Base-by-base conservation (phyloP, 2,329 filamentous ascomycete species). In the Aspergillus eucalypticola region DNA sequence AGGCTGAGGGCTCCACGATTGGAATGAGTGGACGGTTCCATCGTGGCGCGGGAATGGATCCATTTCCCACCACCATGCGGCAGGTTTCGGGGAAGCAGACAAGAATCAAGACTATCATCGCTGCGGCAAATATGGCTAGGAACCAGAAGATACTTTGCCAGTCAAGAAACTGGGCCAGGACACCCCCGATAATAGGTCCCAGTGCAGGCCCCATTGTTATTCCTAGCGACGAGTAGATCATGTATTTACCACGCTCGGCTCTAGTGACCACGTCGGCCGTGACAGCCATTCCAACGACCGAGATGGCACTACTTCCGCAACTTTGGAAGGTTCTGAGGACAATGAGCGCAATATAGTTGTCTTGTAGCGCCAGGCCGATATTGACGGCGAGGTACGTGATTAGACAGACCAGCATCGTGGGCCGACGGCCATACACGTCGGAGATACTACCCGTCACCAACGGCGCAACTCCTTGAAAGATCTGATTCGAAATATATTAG, bases 71-170 rank as follows among this genome's bases (percentile, higher is more conserved):
- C 10, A 49, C 44, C 44, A n/a, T 15, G 2, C 44, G 44, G 15
- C 71, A 73, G 1, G 79, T 82, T 63, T 82, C 80, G 0, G 87
- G 88, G 5, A 84, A 78, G 10, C 88, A 65, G 3, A 82, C 67
- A 59, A 85, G 84, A 0, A 85, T 80, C 1, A 88, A 61, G 32
- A 88, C 71, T 72, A 83, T 85, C 0, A 75, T 73, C 3, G 66
- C 72, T 0, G 64, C 65, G 0, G 75, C 71, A 1, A 75, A 75
- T 41, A 90, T 87, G 42, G 84, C 80, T 58, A 88, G 81, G 67
- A 90, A 89, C 87, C 87, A 90, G 67, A 90, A 90, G 59, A 89
- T 85, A 58, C 84, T 81, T 17, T 83, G 78, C 88, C 88, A 91
- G 8, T 85, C 86, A 0, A 89, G 79, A 62, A 83, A 88, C 64